phyloP scores from a whole-genome alignment of 148 eudicot genomes.

The Camellia sinensis region DNA sequence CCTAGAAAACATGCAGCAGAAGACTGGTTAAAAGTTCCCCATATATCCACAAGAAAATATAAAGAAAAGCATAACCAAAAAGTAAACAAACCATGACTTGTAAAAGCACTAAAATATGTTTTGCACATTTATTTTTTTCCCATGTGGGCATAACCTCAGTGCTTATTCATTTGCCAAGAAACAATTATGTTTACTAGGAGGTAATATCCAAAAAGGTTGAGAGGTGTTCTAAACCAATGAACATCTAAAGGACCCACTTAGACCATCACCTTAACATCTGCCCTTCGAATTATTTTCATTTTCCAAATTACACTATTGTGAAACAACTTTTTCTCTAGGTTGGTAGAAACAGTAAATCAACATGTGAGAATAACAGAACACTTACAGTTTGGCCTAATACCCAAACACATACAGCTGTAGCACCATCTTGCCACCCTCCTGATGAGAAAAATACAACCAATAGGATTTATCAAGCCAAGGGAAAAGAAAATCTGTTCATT shows the following conservation, averaged over 20 bases:
- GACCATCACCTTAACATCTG: background rate
- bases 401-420: constrained; percentile 91
- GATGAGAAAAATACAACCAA: background rate
- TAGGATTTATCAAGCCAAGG: background rate
- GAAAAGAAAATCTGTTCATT: no score
- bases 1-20: constrained; percentile 34
- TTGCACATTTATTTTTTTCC: background rate
- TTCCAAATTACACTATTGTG: background rate
- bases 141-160: background rate
- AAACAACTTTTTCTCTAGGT: background rate
- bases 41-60: background rate
- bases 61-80: background rate
- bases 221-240: background rate
- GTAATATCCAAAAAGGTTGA: background rate
- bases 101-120: background rate
- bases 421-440: constrained; percentile 96
- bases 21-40: background rate
- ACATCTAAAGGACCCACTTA: constrained; percentile 3
- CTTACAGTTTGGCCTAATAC: constrained; percentile 72
- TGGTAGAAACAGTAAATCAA: background rate
- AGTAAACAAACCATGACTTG: background rate
- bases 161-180: background rate
- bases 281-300: background rate
- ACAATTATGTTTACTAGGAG: background rate
- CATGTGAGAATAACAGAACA: constrained; percentile 2